Base-by-base conservation (phyloP, 495 filamentous ascomycete species). In the Aspergillus saccharolyticus region DNA sequence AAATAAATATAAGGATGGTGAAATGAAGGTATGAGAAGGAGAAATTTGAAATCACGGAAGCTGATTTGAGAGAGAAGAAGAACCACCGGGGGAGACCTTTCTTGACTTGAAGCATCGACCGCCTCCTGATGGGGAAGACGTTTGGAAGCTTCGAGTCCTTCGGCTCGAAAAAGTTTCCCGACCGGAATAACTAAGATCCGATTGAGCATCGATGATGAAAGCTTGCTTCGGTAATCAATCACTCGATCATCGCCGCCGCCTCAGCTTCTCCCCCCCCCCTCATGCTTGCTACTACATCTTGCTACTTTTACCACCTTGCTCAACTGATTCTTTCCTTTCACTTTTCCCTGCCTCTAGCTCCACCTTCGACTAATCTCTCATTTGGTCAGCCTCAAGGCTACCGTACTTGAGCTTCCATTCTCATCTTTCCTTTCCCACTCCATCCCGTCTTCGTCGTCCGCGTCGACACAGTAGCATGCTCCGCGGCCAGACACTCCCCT, bases 401-500 rank as follows among this genome's bases (percentile, higher is more conserved):
- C 39, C 51, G 24, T 46, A 43, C 16, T 61, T 24, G 57, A 53
- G 20, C 48, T 33, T 58, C 57, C 49, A 55, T 28, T 39, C 47
- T 43, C 20, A 22, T 18, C 54, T 30, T 14, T 18, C 21, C 33
- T 57, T 55, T 42, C 15, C n/a, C 24, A 19, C 44, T 4, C 24
- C 20, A 52, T n/a, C 30, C 43, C 47, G 44, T 44, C 52, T 45
- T 15, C 47, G 28, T 22, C 46, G 48, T 52, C 47, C 54, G 30
- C 52, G 42, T 57, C 52, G 25, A 48, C 55, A 56, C 24, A 64
- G 55, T 69, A 81, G 77, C 70, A 81, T 81, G 79, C 70, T 80
- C 70, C 74, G 74, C 72, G 73, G 75, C 70, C 78, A 78, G 70
- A 76, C 74, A 61, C 69, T 80, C 64, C 76, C 78, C 73, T 81